Percentiles rank a stretch among this genome's conserved stretches.
Conservation (phyloP, 371 early-diverging fungal genomes). For the Mucor lusitanicus region DNA sequence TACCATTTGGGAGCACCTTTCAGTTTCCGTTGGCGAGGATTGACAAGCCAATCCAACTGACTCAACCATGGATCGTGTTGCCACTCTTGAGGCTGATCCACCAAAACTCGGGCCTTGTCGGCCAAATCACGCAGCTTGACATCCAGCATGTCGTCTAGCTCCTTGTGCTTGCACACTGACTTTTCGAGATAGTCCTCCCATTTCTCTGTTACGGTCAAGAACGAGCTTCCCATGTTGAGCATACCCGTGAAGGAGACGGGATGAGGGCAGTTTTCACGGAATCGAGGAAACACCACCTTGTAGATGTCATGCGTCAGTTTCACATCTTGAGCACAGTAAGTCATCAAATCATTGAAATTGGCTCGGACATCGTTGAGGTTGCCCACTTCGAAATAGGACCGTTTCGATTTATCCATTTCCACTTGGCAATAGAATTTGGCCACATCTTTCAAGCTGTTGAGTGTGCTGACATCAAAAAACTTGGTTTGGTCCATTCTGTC, state of each 20-base stretch:
- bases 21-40: conserved; percentile 49
- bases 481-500: conserved; percentile 19
- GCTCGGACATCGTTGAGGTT: conserved; percentile 52
- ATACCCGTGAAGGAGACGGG: conserved; percentile 94
- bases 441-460: conserved; percentile 81
- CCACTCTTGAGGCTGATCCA: conserved; percentile 31
- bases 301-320: conserved; percentile 76
- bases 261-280: conserved; percentile 84
- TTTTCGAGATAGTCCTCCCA: conserved; percentile 74
- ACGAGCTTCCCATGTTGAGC: conserved; percentile 85
- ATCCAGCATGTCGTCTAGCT: conserved; percentile 61
- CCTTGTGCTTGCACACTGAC: conserved; percentile 59
- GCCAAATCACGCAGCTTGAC: conserved; percentile 66
- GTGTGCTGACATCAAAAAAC: conserved; percentile 73
- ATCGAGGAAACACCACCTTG: conserved; percentile 69
- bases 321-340: conserved; percentile 94
- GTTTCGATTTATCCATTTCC: conserved; percentile 72
- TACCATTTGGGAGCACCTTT: conserved; percentile 90
- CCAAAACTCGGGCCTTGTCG: conserved; percentile 59
- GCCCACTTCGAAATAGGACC: conserved; percentile 72
- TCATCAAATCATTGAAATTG: conserved; percentile 69
- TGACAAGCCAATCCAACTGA: conserved; percentile 82
- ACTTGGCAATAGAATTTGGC: conserved; percentile 78
- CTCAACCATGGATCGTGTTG: conserved; percentile 83
- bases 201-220: conserved; percentile 77